A percentile compares a stretch with the other conserved stretches of the same genome.
phyloP scores from a whole-genome alignment of 2,329 filamentous ascomycete species.

The Teratosphaeria gauchensis region DNA sequence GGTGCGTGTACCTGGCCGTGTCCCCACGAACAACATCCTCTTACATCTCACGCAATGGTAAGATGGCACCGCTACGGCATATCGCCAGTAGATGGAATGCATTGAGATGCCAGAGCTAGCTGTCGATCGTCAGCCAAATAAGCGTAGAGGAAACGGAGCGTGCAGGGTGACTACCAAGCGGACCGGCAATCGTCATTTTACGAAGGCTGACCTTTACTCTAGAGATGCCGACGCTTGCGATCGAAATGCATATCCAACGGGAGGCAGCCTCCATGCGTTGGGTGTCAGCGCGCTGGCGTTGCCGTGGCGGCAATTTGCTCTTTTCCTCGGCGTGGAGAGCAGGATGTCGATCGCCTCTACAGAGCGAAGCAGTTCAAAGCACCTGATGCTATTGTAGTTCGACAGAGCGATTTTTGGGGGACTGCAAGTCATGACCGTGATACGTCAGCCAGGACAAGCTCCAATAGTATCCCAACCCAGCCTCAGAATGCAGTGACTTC shows the following conservation, averaged over 20 bases:
- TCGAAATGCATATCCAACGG: neutral
- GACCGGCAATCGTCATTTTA: neutral
- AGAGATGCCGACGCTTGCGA: neutral
- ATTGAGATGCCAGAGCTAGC: neutral
- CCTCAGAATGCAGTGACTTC: neutral
- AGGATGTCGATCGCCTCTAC: neutral
- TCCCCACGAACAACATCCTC: neutral
- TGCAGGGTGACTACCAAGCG: neutral
- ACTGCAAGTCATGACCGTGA: neutral
- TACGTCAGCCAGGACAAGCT: neutral
- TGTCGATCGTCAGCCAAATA: neutral
- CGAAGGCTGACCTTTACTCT: neutral
- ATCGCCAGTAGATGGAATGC: neutral
- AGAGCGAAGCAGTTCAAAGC: neutral
- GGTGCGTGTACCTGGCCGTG: neutral
- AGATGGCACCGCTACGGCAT: neutral
- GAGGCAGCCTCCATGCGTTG: neutral
- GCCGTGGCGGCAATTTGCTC: neutral
- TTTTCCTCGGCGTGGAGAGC: neutral
- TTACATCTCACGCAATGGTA: neutral
- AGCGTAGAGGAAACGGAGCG: neutral
- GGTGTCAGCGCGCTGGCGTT: neutral
- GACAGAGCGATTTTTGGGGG: neutral
- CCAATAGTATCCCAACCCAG: neutral
- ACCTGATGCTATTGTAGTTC: neutral